Evolutionary conservation across 148 eudicot genomes (phyloP), one percentile per base, ranked within the genome.

Genomic region (Rhododendron vialii): DNA sequence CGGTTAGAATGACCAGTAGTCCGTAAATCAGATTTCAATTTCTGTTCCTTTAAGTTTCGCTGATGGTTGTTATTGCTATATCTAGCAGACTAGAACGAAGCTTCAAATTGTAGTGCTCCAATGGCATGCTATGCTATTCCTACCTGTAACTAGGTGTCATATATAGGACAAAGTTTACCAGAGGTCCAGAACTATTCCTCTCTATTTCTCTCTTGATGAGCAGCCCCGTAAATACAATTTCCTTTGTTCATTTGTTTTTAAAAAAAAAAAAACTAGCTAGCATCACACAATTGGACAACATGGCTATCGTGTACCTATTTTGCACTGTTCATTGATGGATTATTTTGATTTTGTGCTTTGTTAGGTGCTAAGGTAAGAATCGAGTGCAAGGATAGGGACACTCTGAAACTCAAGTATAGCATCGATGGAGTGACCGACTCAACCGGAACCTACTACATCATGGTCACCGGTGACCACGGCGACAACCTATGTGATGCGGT

Each of bases 301-400:
- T 65, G 11, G 30, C 69, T n/a, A 7, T 24, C 15, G 2, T 9
- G 69, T 61, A 61, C 3, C 71, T 65, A 65, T 65, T 9, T 65
- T 10, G 11, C 28, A 65, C 30, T 65, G 71, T 65, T 65, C 11
- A 1, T 65, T 65, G 30, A n/a, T n/a, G 28, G 12, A 65, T n/a
- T n/a, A 11, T 65, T 69, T 13, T 30, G 33, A 24, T 76, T 14
- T 38, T 78, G 47, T 28, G 80, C 75, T 28, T 3, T 15, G 1
- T 67, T 86, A 96, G 98, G 91, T 24, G 95, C 96, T 18, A 89
- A 45, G 36, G 98, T 94, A 78, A 91, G 85, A 73, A 61, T 95
- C 1, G 90, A 90, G 88, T 95, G 96, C 94, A 89, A 67, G 82
- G 86, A 85, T 63, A 88, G 85, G 86, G 63, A 88, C 20, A 85